Base-by-base conservation (phyloP, 2,329 filamentous ascomycete species). In the Neodidymelliopsis sp. region DNA sequence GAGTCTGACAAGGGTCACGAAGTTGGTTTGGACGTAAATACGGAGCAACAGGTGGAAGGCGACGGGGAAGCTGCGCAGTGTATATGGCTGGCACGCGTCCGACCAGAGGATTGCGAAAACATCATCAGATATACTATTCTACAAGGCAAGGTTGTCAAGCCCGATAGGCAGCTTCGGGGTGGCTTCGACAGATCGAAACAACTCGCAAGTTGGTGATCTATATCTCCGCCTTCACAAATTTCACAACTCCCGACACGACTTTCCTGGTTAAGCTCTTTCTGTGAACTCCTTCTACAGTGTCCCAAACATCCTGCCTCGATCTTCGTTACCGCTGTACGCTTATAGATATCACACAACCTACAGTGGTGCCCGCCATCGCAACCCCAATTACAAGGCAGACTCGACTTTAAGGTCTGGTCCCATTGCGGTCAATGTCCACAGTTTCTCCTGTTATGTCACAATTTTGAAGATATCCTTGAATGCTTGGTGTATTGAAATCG, bases 71-170 rank as follows among this genome's bases (percentile, higher is more conserved):
- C 91, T 1, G 86, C 84, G 34, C 92, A 97, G 77, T 93, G 92
- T 54, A 95, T 97, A 62, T 97, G 93, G 93, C 79, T 97, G 34
- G 93, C 90, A 15, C 79, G 93, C 49, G 86, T 97, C 13, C 76
- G 79, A 67, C 93, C 93, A 0, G 89, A 95, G 75, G 91, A 97
- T 67, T 96, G 91, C 66, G 92, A 97, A 79, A 95, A 94, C 56
- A 84, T 99, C 52, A 84, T 99, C 31, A 82, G 85, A 67, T 97
- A 89, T 70, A 97, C 94, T 0, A 82, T 99, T 3, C 72, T 97
- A 65, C 89, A 96, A 77, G 94, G 94, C 18, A 97, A 97, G 78
- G 85, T 97, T 19, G 85, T 97, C 41, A 96, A 97, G 79, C 90
- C 92, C 1, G 88, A 87, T 67, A 81, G 81, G 45, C 92, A 97